phyloP scores from a whole-genome alignment of 2,329 filamentous ascomycete genomes.

The Alternaria brassicae region DNA sequence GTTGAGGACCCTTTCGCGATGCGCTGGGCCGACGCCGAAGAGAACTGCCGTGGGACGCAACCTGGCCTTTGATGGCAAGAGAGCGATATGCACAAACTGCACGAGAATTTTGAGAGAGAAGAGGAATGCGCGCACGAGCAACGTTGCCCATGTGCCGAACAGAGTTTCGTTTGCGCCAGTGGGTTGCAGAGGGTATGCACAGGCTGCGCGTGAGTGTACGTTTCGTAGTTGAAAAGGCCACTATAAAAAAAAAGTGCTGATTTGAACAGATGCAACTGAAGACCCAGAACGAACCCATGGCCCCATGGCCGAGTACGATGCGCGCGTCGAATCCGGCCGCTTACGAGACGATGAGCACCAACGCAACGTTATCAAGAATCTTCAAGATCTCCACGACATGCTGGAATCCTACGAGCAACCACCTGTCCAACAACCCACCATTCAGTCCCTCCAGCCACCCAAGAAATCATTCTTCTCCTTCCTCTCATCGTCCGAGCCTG shows the following conservation, averaged over 20 bases:
- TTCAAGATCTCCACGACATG: slow-evolving; percentile 89
- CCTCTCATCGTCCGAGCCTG: slow-evolving; percentile 60
- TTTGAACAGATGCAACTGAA: slow-evolving; percentile 16
- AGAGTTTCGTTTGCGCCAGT: slow-evolving; percentile 12
- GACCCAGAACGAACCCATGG: slow-evolving; percentile 55
- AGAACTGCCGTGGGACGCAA: slow-evolving; percentile 9
- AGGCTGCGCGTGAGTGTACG: slow-evolving; percentile 35
- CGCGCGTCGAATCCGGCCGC: slow-evolving; percentile 74
- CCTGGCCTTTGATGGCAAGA: slow-evolving; percentile 9
- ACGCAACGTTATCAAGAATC: slow-evolving; percentile 83
- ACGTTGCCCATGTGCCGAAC: slow-evolving; percentile 7
- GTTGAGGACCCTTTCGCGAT: slow-evolving; percentile 38
- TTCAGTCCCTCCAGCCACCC: slow-evolving; percentile 69
- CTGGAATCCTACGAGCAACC: slow-evolving; percentile 76
- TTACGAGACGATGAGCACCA: slow-evolving; percentile 91
- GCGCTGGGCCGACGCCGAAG: slow-evolving; percentile 27
- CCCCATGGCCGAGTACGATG: slow-evolving; percentile 87
- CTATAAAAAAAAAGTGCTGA: slow-evolving; percentile 12
- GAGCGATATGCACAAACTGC: slow-evolving; percentile 41
- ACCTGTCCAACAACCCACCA: slow-evolving; percentile 75
- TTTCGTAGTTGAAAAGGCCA: background rate
- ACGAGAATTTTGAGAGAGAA: slow-evolving; percentile 21
- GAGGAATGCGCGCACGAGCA: slow-evolving; percentile 10
- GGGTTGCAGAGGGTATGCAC: slow-evolving; percentile 39
- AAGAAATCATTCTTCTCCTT: slow-evolving; percentile 66